Percentiles rank a stretch among this genome's conserved stretches.
Evolutionary conservation across 2,329 filamentous ascomycete genomes (phyloP).

Genomic region (Leptographium radiaticola): DNA sequence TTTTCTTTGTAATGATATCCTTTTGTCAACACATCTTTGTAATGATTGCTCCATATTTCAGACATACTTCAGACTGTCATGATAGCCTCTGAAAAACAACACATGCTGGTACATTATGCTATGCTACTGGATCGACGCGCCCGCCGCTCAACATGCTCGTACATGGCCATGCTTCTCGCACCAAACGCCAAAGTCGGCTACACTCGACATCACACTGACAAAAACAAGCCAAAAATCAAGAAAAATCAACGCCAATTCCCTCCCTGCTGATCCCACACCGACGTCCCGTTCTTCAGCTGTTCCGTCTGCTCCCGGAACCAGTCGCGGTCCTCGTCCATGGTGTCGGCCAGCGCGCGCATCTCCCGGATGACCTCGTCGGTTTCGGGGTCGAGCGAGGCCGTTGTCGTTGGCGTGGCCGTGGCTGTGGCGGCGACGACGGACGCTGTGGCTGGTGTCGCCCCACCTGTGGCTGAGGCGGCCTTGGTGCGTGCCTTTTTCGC

Average conservation of each 20-base stretch:
- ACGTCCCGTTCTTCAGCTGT: constrained; percentile 16
- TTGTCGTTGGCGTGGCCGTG: neutral
- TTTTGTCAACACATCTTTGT: neutral
- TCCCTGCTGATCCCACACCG: neutral
- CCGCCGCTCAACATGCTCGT: too few species aligned
- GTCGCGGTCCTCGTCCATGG: constrained; percentile 31
- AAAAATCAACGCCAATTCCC: neutral
- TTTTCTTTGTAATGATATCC: too few species aligned
- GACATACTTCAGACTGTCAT: too few species aligned
- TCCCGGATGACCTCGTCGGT: constrained; percentile 26
- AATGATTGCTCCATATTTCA: neutral
- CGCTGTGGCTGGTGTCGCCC: neutral
- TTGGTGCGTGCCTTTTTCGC: neutral
- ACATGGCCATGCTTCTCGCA: too few species aligned
- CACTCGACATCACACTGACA: too few species aligned
- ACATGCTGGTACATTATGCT: too few species aligned
- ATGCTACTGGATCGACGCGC: too few species aligned
- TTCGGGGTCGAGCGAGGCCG: constrained; percentile 6
- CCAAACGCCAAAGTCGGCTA: too few species aligned
- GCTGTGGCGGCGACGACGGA: neutral
- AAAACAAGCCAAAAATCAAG: neutral
- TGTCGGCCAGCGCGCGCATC: constrained; percentile 27
- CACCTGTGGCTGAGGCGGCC: neutral
- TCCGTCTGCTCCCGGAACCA: constrained; percentile 35
- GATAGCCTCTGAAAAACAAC: too few species aligned